Percentiles rank a stretch among this genome's conserved stretches.
These are phyloP conservation scores for Picea abies DNA, from an alignment of 83 land plant species.

Conservation along the genomic window DNA sequence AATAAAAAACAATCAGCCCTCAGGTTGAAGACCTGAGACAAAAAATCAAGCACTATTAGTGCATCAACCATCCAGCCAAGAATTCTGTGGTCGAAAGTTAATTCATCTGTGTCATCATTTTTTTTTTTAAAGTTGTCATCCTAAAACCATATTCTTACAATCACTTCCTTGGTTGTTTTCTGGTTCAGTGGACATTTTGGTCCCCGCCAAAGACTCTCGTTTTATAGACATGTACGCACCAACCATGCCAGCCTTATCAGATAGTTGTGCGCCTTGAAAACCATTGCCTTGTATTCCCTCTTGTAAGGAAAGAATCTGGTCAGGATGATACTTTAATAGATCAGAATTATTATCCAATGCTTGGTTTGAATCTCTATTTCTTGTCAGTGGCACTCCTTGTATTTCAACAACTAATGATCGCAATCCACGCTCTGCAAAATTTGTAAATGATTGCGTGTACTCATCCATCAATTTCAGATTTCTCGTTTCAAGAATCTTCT, in stretches of 20 bases:
- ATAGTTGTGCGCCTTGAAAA: not conserved
- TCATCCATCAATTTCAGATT: no score
- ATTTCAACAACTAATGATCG: no score
- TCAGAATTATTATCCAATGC: constrained; percentile 6
- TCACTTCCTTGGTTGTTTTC: not conserved
- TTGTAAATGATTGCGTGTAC: no score
- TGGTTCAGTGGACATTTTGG: not conserved
- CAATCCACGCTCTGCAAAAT: no score
- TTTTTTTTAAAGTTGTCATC: not conserved
- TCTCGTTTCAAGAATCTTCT: no score
- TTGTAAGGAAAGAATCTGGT: not conserved
- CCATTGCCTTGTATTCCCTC: constrained; percentile 1
- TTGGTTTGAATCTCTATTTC: not conserved
- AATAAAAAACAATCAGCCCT: not conserved
- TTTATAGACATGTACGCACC: not conserved
- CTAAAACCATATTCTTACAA: not conserved
- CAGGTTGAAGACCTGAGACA: not conserved
- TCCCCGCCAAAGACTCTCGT: not conserved
- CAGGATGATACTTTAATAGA: not conserved
- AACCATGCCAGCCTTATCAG: not conserved
- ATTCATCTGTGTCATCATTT: no score
- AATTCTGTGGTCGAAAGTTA: not conserved
- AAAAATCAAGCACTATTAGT: not conserved
- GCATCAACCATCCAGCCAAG: not conserved
- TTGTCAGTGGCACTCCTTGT: not conserved